Evolutionary conservation across 2,329 filamentous ascomycete genomes (phyloP), one percentile per base, ranked within the genome.

Genomic region (Lithohypha guttulata): DNA sequence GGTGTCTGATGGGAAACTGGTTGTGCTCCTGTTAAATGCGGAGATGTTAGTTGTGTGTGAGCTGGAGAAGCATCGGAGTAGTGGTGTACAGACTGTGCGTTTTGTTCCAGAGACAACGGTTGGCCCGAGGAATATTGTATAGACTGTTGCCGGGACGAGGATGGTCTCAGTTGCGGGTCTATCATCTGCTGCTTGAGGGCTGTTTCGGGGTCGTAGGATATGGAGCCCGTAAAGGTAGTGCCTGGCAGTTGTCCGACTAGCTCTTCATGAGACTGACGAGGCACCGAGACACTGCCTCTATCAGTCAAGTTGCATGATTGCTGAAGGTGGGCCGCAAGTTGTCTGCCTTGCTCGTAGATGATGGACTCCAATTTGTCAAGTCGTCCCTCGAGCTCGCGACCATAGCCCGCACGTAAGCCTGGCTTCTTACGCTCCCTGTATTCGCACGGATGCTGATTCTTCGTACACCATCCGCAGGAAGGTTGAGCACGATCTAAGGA

Each of bases 351-450:
- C 13, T 41, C 41, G 7, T 47, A 36, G 21, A 50, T 43, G 11
- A 50, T 36, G n/a, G 47, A 42, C 63, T 75, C 64, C 42, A 77
- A 70, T 55, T 56, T 68, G 57, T 63, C 73, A 54, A 58, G 70
- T 56, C 66, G 77, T 42, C 63, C 61, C 48, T 69, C 75, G 3
- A 79, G 65, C 56, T 79, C 75, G 34, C 74, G 63, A 7, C 73
- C 73, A 56, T 77, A 77, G 27, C 75, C 76, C 48, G 76, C 70
- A 14, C 73, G 64, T 27, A 72, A 65, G 2, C 79, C 79, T 7
- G 79, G 77, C 55, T 81, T 83, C 59, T 81, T 81, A 27, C 79
- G 68, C 52, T 81, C 79, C 43, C 75, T 75, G 55, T 83, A 83
- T 53, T 80, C 73, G 55, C 79, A 83, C 33, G 66, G 49, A 45